Percentiles rank a stretch among this genome's conserved stretches.
Conservation (phyloP, 495 filamentous ascomycete species). For the Daldinia decipiens region DNA sequence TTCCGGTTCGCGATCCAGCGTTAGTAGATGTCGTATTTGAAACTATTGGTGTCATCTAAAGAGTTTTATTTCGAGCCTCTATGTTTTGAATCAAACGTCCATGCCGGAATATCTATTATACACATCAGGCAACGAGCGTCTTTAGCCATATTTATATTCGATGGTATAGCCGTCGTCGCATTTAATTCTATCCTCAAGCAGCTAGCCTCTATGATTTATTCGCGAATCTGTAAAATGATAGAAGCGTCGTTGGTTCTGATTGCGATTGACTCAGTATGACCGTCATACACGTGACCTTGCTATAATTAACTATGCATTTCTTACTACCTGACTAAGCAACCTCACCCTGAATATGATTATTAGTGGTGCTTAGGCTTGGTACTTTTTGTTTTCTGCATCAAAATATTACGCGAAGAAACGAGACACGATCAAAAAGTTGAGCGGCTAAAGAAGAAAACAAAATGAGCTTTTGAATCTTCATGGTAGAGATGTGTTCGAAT, state of each 20-base stretch:
- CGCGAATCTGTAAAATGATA: not conserved
- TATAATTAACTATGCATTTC: not conserved
- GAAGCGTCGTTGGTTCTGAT: not conserved
- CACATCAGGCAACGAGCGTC: not conserved
- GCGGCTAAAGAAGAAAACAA: no score
- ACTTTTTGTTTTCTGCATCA: no score
- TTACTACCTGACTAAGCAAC: no score
- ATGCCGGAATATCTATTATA: not conserved
- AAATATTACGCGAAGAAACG: no score
- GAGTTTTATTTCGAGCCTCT: not conserved
- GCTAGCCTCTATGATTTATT: not conserved
- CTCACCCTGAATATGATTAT: no score
- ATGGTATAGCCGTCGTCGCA: not conserved
- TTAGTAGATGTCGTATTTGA: not conserved
- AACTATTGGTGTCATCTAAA: not conserved
- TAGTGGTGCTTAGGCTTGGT: no score
- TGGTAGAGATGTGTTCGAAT: no score
- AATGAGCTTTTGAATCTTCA: no score
- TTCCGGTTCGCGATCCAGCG: not conserved
- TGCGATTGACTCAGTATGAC: conserved; percentile 34
- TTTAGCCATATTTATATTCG: conserved; percentile 3
- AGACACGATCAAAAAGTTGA: no score
- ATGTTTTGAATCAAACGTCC: not conserved
- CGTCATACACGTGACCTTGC: conserved; percentile 51
- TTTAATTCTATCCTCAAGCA: not conserved